Conservation (phyloP, 179 eudicot genomes). For the Heliamphora pulchella region DNA sequence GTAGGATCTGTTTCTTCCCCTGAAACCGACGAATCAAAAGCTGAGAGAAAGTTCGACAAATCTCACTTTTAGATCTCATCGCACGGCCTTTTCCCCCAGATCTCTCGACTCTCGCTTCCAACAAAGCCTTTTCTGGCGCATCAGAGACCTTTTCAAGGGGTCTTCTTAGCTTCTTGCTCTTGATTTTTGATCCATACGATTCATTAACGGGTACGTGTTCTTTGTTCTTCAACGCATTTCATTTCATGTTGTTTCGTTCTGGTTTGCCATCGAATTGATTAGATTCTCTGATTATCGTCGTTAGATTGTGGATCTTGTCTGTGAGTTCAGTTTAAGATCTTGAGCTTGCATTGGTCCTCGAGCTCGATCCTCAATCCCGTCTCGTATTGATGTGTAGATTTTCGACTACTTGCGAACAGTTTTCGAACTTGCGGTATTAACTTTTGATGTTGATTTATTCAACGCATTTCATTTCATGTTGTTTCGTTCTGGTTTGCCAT, state of each 20-base stretch:
- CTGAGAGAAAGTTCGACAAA: background rate
- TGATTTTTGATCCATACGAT: background rate
- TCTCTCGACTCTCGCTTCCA: background rate
- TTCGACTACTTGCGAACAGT: too few species aligned
- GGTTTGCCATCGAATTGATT: background rate
- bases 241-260: background rate
- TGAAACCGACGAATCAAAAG: background rate
- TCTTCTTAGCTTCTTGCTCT: background rate
- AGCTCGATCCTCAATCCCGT: background rate
- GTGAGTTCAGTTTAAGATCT: background rate
- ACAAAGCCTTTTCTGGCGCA: background rate
- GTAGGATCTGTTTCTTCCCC: background rate
- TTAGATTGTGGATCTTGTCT: background rate
- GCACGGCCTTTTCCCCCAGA: background rate
- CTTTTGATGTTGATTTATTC: background rate
- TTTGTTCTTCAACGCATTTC: background rate
- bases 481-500: background rate
- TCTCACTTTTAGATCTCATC: conserved; percentile 9
- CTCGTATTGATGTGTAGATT: background rate
- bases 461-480: background rate
- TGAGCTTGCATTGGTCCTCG: background rate
- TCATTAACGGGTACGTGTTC: background rate
- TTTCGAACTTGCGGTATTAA: background rate
- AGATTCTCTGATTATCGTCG: background rate
- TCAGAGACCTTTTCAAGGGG: background rate